Evolutionary conservation across 768 basidiomycete genomes (phyloP), one percentile per base, ranked within the genome.

Genomic region (Russula virescens): DNA sequence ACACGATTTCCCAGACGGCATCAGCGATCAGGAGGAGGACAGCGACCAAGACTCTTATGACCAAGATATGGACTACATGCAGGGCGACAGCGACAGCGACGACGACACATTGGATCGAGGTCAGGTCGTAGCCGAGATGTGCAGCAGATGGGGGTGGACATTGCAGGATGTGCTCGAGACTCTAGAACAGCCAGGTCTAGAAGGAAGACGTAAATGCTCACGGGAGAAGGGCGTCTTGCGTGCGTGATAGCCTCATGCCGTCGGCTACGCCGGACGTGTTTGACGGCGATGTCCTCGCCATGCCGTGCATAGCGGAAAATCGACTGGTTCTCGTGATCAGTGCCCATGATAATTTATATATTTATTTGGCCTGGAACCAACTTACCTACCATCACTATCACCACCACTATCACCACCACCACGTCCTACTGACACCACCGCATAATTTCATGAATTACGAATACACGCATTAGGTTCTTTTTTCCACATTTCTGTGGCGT

Each of bases 261-360:
- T 46, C 63, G 48, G 40, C 49, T 55, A 35, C 19, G 63, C 40
- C 47, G 40, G 48, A 49, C 58, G 42, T 31, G 31, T 64, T 14
- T 55, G 63, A 64, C 46, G 50, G 58, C 28, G 46, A 45, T 55
- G 58, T 28, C 47, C 47, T 50, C 47, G 58, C 58, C 58, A 49
- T 64, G 63, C 63, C 63, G 63, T 54, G 58, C 63, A 64, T 64
- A 54, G 63, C 63, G 63, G 63, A 64, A 64, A 64, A 63, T 59
- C 63, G 63, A 64, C 63, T 60, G 50, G 48, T 40, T 55, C 53
- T 31, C 57, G 55, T 58, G 43, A 63, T 64, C 47, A 64, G 47
- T 60, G 26, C 38, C 38, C 58, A 64, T 21, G 52, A 60, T 64
- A 64, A 64, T 52, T 64, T 64, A 64, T 64, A 50, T 43, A 59